Evolutionary conservation across 371 early-diverging fungal genomes (phyloP).

Genomic region (Mortierella sp.): DNA sequence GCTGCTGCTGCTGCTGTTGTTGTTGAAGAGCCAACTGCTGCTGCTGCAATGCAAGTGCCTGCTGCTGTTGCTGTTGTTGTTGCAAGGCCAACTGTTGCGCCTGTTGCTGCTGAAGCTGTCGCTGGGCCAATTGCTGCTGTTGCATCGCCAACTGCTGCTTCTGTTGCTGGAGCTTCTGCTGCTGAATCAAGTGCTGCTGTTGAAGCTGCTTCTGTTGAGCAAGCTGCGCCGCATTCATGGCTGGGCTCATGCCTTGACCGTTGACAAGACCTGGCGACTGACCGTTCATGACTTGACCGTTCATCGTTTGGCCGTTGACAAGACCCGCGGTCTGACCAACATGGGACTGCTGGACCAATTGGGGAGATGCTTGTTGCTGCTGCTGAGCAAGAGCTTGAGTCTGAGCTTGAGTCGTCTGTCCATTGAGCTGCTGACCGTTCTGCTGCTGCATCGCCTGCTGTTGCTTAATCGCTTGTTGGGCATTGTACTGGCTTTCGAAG

Average conservation of each 20-base stretch:
- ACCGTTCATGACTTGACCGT: conserved; percentile 30
- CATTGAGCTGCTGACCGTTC: conserved; percentile 42
- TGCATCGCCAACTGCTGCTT: conserved; percentile 31
- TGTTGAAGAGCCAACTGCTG: conserved; percentile 31
- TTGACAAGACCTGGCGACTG: conserved; percentile 4
- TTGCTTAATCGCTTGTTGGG: conserved; percentile 29
- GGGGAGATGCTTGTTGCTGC: conserved; percentile 42
- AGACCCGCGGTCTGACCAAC: conserved; percentile 17
- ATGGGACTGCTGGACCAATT: conserved; percentile 42
- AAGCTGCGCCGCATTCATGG: conserved; percentile 38
- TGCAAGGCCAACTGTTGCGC: conserved; percentile 27
- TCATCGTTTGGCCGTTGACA: conserved; percentile 35
- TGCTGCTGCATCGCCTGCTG: conserved; percentile 29
- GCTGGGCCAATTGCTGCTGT: conserved; percentile 31
- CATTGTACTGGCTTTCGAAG: conserved; percentile 50
- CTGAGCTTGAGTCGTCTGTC: conserved; percentile 28
- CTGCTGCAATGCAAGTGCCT: conserved; percentile 28
- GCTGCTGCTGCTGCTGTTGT: conserved; percentile 27
- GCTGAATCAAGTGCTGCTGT: conserved; percentile 38
- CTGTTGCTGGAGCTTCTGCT: conserved; percentile 37
- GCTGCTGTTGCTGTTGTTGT: conserved; percentile 37
- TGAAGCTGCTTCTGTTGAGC: conserved; percentile 29
- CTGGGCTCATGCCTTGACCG: conserved; percentile 10
- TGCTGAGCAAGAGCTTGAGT: conserved; percentile 17
- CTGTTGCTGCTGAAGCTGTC: conserved; percentile 43